Conservation (phyloP, 2,329 filamentous ascomycete genomes). For the Pleurostoma richardsiae region DNA sequence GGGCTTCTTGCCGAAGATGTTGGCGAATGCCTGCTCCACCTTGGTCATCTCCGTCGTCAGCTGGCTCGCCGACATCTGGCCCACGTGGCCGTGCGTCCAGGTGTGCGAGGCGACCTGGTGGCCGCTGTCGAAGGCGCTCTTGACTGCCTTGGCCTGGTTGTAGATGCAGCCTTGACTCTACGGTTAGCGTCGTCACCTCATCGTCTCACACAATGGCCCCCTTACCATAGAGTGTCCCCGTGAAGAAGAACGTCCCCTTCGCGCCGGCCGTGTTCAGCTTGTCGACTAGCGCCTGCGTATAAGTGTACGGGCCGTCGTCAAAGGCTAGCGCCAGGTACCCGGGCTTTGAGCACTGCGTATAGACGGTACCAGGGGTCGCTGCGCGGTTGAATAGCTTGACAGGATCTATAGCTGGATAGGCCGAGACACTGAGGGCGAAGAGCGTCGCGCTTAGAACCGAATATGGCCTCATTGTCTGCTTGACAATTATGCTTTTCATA, state of each 20-base stretch:
- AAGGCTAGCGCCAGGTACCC: constrained; percentile 46
- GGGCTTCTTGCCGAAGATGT: constrained; percentile 43
- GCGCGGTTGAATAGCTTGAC: constrained; percentile 34
- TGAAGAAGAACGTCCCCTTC: constrained; percentile 51
- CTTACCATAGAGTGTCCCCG: constrained; percentile 40
- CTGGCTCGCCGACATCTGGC: constrained; percentile 27
- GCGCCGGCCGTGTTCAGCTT: constrained; percentile 40
- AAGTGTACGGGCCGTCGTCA: constrained; percentile 47
- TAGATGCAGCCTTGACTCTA: constrained; percentile 33
- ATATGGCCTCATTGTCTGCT: background rate
- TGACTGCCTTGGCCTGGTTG: constrained; percentile 44
- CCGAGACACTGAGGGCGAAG: background rate
- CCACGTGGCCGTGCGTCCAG: constrained; percentile 44
- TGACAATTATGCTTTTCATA: background rate
- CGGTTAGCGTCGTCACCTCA: too few species aligned
- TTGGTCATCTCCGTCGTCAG: constrained; percentile 43
- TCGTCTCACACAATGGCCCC: background rate
- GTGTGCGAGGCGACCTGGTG: constrained; percentile 52
- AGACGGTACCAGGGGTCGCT: constrained; percentile 34
- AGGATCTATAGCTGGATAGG: constrained; percentile 14
- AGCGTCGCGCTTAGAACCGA: background rate
- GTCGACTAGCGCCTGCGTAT: constrained; percentile 44
- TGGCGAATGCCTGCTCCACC: constrained; percentile 44
- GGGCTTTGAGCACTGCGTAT: constrained; percentile 36
- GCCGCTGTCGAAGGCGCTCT: constrained; percentile 42